Base-by-base conservation (phyloP, 768 basidiomycete genomes). In the Lanmaoa pseudosensibilis region DNA sequence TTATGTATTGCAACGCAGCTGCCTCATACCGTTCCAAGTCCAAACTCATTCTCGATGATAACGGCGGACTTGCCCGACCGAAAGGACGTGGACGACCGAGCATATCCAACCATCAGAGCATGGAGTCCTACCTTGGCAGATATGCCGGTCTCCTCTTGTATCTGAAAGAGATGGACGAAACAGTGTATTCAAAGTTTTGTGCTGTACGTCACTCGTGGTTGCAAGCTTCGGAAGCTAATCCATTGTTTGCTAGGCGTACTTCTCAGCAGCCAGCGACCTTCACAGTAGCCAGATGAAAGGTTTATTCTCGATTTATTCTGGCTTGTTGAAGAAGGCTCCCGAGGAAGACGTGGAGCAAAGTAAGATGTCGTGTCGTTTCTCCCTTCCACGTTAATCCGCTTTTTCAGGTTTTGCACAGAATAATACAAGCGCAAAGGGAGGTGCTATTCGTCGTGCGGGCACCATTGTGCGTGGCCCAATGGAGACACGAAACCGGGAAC, bases 151-250 rank as follows among this genome's bases (percentile, higher is more conserved):
- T 98, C 50, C 84, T 98, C 73, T 77, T 98, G 18, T 98, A 96
- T 68, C 74, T 98, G 54, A 95, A 93, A 69, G 96, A 98, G 76
- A 96, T 98, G 91, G 94, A 97, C 57, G 92, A 97, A 69, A 75
- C 73, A 52, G 73, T 90, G 23, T 98, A 98, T 69, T 88, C 86
- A 41, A 92, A 90, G 66, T 74, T 98, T 32, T 98, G 94, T 67
- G 92, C 88, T 38, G 96, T 96, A 66, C 54, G 89, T 79, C 11
- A 38, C 45, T 16, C n/a, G 23, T 10, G 15, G 21, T 32, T 40
- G 30, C 33, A 50, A 38, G 48, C 10, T 39, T 48, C 36, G 2
- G 40, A 36, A 19, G 19, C 43, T 62, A 37, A 61, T 41, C 12
- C 19, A 55, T 44, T 3, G 52, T 50, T 39, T n/a, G 32, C 4